A percentile compares a stretch with the other conserved stretches of the same genome.
These are phyloP conservation scores for Lipomyces yamanashiensis DNA, from an alignment of 805 yeast genomes.

Conservation along the genomic window DNA sequence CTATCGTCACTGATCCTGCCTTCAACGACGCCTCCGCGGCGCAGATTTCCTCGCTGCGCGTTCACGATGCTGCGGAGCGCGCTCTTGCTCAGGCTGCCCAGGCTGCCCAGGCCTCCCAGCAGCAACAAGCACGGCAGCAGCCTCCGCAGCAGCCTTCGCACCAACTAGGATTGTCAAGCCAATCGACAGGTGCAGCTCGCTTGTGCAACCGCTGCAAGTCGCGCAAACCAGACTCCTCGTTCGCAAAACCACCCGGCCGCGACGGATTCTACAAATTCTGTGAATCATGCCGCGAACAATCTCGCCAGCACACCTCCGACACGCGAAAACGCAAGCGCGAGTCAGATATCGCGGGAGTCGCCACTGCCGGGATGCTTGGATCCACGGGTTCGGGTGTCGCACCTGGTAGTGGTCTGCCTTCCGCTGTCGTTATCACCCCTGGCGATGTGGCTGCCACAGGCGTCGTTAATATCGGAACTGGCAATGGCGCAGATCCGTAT, in stretches of 20 bases:
- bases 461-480: not conserved
- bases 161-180: not conserved
- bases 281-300: constrained; percentile 29
- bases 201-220: constrained; percentile 29
- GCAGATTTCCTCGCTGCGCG: constrained; percentile 14
- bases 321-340: constrained; percentile 35
- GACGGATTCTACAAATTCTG: constrained; percentile 33
- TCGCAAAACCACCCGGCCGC: constrained; percentile 30
- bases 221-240: constrained; percentile 15
- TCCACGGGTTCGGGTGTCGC: not conserved
- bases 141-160: not conserved
- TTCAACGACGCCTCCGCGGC: constrained; percentile 14
- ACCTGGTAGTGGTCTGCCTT: not conserved
- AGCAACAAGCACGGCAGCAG: constrained; percentile 1
- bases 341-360: constrained; percentile 5
- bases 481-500: constrained; percentile 3
- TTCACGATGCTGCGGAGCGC: constrained; percentile 13
- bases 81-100: constrained; percentile 14
- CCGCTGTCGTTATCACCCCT: not conserved
- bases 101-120: constrained; percentile 5
- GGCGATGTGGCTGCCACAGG: not conserved
- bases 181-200: not conserved
- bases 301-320: constrained; percentile 33
- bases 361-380: constrained; percentile 6
- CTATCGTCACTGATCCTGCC: constrained; percentile 22